These are phyloP conservation scores for Kluyveromyces sp. DNA, from an alignment of 1,139 yeast genomes.

Conservation along the genomic window DNA sequence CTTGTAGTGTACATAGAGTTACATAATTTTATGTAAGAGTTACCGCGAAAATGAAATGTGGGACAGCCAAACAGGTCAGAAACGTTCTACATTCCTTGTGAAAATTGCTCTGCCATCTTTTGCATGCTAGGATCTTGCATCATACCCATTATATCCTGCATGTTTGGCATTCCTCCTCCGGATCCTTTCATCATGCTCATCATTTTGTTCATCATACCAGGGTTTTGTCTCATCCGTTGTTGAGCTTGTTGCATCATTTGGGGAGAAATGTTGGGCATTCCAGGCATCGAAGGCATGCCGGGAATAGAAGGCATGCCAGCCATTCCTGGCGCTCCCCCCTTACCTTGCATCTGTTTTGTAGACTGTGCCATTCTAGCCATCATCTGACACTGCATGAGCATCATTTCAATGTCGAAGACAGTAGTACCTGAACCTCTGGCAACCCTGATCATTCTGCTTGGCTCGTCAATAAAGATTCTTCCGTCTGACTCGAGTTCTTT, in stretches of 20 bases:
- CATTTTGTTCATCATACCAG: conserved; percentile 56
- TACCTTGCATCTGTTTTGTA: conserved; percentile 38
- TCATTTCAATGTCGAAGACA: conserved; percentile 90
- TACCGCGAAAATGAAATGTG: neutral
- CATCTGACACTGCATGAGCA: conserved; percentile 84
- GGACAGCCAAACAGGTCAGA: neutral
- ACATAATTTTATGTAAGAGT: neutral
- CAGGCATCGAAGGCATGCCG: conserved; percentile 31
- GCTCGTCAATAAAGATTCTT: conserved; percentile 67
- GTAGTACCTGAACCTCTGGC: conserved; percentile 96
- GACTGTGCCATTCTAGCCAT: conserved; percentile 90
- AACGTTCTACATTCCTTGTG: conserved; percentile 21
- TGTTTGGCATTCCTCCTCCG: conserved; percentile 36
- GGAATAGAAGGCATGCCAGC: conserved; percentile 33
- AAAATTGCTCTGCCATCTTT: conserved; percentile 73
- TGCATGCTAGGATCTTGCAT: conserved; percentile 70
- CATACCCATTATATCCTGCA: conserved; percentile 45
- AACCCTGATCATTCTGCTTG: conserved; percentile 78
- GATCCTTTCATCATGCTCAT: conserved; percentile 47
- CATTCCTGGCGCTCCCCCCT: conserved; percentile 39
- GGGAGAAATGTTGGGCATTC: conserved; percentile 35
- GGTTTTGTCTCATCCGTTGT: conserved; percentile 58
- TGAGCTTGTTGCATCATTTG: conserved; percentile 37
- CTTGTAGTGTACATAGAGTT: neutral
- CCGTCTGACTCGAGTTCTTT: conserved; percentile 92